Conservation (phyloP, 805 yeast genomes). For the Candida gorgasii region DNA sequence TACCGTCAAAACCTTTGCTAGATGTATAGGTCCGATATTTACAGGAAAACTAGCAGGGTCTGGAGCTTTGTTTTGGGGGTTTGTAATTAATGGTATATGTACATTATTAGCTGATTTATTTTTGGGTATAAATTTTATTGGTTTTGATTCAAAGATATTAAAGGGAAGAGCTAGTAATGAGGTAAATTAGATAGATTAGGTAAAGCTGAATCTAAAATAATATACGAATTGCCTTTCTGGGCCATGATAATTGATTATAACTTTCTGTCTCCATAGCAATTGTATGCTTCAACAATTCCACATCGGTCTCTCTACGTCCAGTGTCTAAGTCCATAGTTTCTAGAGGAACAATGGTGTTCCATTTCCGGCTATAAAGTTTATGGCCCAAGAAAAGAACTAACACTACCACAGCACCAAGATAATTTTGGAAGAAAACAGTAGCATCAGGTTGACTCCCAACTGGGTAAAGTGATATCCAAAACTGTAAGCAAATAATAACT, state of each 20-base stretch:
- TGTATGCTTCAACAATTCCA: constrained; percentile 51
- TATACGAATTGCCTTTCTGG: constrained; percentile 16
- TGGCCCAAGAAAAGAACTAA: constrained; percentile 51
- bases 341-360: constrained; percentile 37
- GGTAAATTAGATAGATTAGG: no score
- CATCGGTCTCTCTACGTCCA: constrained; percentile 60
- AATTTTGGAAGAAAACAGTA: constrained; percentile 53
- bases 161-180: no score
- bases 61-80: constrained; percentile 50
- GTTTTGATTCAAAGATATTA: constrained; percentile 37
- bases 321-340: constrained; percentile 59
- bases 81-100: constrained; percentile 50
- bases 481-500: constrained; percentile 31
- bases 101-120: constrained; percentile 51
- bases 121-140: constrained; percentile 43
- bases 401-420: constrained; percentile 51
- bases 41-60: constrained; percentile 71
- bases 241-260: constrained; percentile 21
- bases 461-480: constrained; percentile 38
- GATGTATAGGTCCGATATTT: constrained; percentile 77
- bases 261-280: constrained; percentile 43
- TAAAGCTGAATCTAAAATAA: constrained; percentile 14
- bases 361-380: constrained; percentile 46
- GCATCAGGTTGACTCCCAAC: constrained; percentile 31
- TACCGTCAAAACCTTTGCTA: constrained; percentile 80